Percentiles rank a stretch among this genome's conserved stretches.
phyloP scores from a whole-genome alignment of 805 yeast species.

The Candida saitoana region DNA sequence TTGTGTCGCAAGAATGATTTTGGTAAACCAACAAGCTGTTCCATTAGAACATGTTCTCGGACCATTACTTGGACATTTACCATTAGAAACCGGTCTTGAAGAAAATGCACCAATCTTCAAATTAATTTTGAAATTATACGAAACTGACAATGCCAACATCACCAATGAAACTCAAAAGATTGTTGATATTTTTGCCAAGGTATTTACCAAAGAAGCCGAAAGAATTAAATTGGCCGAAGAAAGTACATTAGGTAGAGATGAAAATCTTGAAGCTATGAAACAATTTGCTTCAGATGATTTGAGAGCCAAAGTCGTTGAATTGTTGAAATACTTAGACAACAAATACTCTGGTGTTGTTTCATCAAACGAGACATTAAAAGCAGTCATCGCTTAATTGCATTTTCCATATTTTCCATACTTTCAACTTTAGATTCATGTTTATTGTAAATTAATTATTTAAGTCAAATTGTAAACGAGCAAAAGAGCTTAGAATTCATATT shows the following conservation, averaged over 20 bases:
- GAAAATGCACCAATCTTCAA: constrained; percentile 90
- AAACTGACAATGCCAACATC: constrained; percentile 53
- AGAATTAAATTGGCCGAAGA: constrained; percentile 64
- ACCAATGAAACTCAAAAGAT: constrained; percentile 56
- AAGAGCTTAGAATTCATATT: constrained; percentile 8
- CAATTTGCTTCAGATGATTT: constrained; percentile 74
- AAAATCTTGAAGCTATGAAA: constrained; percentile 67
- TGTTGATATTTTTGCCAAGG: constrained; percentile 62
- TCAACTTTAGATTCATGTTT: background rate
- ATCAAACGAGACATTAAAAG: constrained; percentile 42
- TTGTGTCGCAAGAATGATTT: constrained; percentile 88
- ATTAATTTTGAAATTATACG: constrained; percentile 68
- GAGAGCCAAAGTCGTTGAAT: constrained; percentile 59
- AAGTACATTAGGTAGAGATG: constrained; percentile 83
- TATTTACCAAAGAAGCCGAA: constrained; percentile 73
- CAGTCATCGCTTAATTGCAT: constrained; percentile 27
- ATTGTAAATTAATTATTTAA: background rate
- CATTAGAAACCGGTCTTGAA: constrained; percentile 83
- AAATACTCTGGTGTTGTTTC: constrained; percentile 63
- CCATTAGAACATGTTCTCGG: constrained; percentile 71
- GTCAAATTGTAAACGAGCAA: background rate
- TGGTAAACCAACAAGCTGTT: constrained; percentile 65
- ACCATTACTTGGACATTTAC: constrained; percentile 76
- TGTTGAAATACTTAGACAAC: constrained; percentile 68
- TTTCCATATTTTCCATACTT: background rate